These are phyloP conservation scores for Skeletonema costatum DNA, from an alignment of 108 stramenopile genomes.

Conservation along the genomic window DNA sequence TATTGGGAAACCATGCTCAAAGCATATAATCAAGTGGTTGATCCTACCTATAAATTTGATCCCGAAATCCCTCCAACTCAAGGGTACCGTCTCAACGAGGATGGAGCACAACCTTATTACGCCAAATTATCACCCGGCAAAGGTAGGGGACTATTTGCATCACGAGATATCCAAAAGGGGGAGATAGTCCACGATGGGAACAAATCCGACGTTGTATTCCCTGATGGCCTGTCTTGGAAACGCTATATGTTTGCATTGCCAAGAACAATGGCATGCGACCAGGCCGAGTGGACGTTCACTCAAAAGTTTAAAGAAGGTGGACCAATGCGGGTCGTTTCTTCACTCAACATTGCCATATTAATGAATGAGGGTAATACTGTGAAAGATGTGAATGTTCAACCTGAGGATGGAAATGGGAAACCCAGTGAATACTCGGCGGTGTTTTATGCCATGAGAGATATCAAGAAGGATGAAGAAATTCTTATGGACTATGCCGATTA, in stretches of 20 bases:
- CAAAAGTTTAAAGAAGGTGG: not conserved
- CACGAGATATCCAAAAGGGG: slow-evolving; percentile 14
- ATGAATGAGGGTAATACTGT: not conserved
- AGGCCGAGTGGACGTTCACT: not conserved
- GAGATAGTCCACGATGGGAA: slow-evolving; percentile 6
- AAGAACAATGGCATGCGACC: slow-evolving; percentile 8
- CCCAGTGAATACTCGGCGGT: not conserved
- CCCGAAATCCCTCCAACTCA: not conserved
- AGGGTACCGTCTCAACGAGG: not conserved
- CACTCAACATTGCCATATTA: not conserved
- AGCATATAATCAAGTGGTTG: not conserved
- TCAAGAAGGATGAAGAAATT: not conserved
- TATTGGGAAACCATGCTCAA: not conserved
- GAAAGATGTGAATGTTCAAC: not conserved
- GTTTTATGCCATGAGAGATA: not conserved
- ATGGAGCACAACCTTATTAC: slow-evolving; percentile 1
- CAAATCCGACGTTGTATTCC: not conserved
- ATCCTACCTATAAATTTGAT: not conserved
- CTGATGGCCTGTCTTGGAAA: not conserved
- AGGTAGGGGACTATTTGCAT: slow-evolving; percentile 16
- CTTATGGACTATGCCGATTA: not conserved
- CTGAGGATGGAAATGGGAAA: not conserved
- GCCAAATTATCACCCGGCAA: not conserved
- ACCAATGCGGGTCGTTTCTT: not conserved
- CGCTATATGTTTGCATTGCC: slow-evolving; percentile 11